A percentile compares a stretch with the other conserved stretches of the same genome.
Evolutionary conservation across 2,329 filamentous ascomycete genomes (phyloP).

Genomic region (Penicillium sp.): DNA sequence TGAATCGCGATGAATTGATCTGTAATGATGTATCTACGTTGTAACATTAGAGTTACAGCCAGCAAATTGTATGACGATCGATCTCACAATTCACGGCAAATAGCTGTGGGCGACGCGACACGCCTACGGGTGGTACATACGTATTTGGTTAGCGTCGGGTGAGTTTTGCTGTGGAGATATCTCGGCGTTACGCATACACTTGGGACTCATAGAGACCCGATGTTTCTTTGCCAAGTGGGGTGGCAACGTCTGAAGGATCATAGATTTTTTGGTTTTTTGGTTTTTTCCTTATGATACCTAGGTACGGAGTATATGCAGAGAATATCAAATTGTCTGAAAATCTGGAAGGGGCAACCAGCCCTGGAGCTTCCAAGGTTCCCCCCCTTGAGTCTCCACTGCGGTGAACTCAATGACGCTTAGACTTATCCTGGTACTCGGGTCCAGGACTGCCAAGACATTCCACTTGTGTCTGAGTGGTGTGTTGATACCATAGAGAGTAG

Average conservation of each 20-base stretch:
- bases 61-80: neutral
- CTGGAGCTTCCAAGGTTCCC: neutral
- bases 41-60: neutral
- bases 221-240: neutral
- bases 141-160: neutral
- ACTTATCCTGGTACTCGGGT: conserved; percentile 18
- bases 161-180: neutral
- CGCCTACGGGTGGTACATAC: neutral
- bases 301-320: neutral
- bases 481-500: neutral
- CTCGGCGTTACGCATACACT: neutral
- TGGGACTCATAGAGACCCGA: neutral
- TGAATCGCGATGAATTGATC: neutral
- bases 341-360: neutral
- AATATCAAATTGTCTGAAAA: neutral
- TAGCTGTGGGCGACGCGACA: neutral
- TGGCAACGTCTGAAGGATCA: neutral
- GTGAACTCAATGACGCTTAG: conserved; percentile 21
- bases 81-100: neutral
- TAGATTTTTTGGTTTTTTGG: neutral
- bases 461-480: neutral
- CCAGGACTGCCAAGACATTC: conserved; percentile 13
- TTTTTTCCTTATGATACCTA: neutral
- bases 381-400: neutral
- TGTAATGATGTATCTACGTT: neutral